Evolutionary conservation across 495 filamentous ascomycete genomes (phyloP), one percentile per base, ranked within the genome.

Genomic region (Aspergillus baeticus): DNA sequence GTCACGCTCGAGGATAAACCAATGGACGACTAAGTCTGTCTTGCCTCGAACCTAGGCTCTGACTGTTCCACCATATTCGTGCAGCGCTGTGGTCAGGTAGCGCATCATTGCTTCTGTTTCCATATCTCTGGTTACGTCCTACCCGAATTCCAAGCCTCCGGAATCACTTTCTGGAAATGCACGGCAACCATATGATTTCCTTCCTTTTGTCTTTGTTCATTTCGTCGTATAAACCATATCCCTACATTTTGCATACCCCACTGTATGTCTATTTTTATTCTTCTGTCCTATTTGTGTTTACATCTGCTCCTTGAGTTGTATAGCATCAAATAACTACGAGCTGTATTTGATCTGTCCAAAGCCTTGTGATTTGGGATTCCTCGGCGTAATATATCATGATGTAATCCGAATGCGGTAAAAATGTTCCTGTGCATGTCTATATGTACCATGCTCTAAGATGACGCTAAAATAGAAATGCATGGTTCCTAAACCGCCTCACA

Each of bases 1-100:
- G 89, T 96, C 22, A 88, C 85, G 52, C 79, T 96, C 70, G 86
- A 85, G 54, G 91, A 96, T 66, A 84, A 81, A 70, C 87, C 91
- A 13, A 91, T 93, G 89, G 87, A 92, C 69, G 87, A 94, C 71
- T 56, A 29, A 50, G 43, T 34, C 6, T n/a, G n/a, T n/a, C 4
- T 35, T 23, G 21, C 20, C n/a, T 31, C 10, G n/a, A n/a, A n/a
- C n/a, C n/a, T n/a, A n/a, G n/a, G n/a, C n/a, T n/a, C n/a, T n/a
- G n/a, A n/a, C n/a, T n/a, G n/a, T n/a, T n/a, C n/a, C n/a, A n/a
- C n/a, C n/a, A n/a, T n/a, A n/a, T n/a, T n/a, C n/a, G n/a, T n/a
- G n/a, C n/a, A n/a, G n/a, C n/a, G n/a, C n/a, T n/a, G n/a, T n/a
- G n/a, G n/a, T n/a, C n/a, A n/a, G n/a, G n/a, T n/a, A n/a, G n/a